Percentiles rank a stretch among this genome's conserved stretches.
These are phyloP conservation scores for Paraurostyla sp. DNA, from an alignment of 73 alveolate genomes.

Conservation along the genomic window DNA sequence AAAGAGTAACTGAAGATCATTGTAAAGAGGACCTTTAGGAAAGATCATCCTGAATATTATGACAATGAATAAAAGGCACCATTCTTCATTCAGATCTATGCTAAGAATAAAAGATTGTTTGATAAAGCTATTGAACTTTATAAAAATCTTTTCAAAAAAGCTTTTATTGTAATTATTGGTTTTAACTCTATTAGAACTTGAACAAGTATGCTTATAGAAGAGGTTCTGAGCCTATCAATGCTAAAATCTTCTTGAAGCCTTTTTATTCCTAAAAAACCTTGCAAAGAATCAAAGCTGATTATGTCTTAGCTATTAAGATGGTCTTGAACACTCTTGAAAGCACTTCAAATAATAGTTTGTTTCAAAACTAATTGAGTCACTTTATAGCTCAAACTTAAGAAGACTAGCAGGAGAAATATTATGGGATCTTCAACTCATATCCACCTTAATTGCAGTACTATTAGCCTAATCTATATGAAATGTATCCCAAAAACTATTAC, in stretches of 20 bases:
- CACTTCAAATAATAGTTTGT: too few relatives aligned
- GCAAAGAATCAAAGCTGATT: background rate
- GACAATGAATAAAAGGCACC: background rate
- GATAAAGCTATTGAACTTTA: background rate
- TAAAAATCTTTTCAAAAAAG: background rate
- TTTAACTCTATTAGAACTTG: background rate
- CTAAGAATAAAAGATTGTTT: background rate
- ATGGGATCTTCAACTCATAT: too few relatives aligned
- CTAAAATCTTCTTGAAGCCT: background rate
- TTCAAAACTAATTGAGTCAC: too few relatives aligned
- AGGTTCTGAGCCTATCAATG: background rate
- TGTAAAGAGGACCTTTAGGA: background rate
- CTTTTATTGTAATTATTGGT: background rate
- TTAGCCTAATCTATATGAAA: too few relatives aligned
- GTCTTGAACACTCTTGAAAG: too few relatives aligned
- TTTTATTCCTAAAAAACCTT: background rate
- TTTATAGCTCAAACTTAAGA: too few relatives aligned
- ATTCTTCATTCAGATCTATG: background rate
- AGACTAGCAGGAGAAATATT: too few relatives aligned
- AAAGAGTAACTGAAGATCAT: too few relatives aligned
- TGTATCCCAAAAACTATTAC: too few relatives aligned
- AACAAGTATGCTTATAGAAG: background rate
- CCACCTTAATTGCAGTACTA: too few relatives aligned
- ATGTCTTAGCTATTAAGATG: too few relatives aligned
- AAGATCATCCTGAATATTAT: background rate